Evolutionary conservation across 129 eudicot species (phyloP).

Genomic region (Flaveria ramosissima): DNA sequence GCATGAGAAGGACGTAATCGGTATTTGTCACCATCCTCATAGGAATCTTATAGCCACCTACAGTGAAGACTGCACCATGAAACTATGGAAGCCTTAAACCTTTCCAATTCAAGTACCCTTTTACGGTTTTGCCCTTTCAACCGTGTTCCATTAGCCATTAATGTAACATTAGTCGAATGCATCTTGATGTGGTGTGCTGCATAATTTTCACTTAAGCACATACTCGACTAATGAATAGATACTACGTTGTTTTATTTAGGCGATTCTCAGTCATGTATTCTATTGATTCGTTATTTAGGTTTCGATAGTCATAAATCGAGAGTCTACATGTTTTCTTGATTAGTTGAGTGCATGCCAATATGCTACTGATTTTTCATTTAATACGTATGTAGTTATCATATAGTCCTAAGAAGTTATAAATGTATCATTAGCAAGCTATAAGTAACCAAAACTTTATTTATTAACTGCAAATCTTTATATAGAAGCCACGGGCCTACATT

Average conservation of each 20-base stretch:
- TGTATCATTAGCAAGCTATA: too few species aligned
- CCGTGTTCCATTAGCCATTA: background rate
- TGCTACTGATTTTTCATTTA: too few species aligned
- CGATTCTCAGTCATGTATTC: background rate
- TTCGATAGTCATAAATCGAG: background rate
- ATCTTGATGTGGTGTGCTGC: background rate
- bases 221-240: background rate
- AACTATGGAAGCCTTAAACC: slow-evolving; percentile 85
- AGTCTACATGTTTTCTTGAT: too few species aligned
- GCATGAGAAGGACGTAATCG: slow-evolving; percentile 94
- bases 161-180: slow-evolving; percentile 1
- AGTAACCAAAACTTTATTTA: too few species aligned
- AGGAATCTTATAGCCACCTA: slow-evolving; percentile 88
- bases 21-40: slow-evolving; percentile 92
- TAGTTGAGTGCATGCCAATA: too few species aligned
- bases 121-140: background rate
- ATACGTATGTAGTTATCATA: too few species aligned
- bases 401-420: too few species aligned
- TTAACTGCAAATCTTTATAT: too few species aligned
- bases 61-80: slow-evolving; percentile 91
- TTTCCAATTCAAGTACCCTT: background rate
- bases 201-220: background rate
- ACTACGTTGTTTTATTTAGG: background rate
- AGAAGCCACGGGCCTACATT: too few species aligned
- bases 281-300: background rate